These are phyloP conservation scores for Chytriomyces confervae DNA, from an alignment of 192 early-diverging fungal species.

Conservation along the genomic window DNA sequence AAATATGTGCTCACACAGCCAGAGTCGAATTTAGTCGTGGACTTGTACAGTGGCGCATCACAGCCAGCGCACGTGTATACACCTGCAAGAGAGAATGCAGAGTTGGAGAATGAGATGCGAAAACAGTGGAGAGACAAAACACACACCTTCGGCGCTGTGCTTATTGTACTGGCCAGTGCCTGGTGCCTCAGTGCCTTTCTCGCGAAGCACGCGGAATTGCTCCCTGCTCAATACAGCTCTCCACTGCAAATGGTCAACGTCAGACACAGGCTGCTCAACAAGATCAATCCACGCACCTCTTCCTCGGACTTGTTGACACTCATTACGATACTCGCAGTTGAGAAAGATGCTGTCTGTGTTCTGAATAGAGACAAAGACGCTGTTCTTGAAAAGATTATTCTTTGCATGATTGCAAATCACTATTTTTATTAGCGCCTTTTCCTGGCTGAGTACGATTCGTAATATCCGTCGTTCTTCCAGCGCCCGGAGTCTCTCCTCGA, in stretches of 20 bases:
- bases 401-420: not conserved
- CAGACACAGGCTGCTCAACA: no score
- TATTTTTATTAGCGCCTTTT: not conserved
- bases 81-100: no score
- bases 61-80: conserved; percentile 90
- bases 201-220: conserved; percentile 87
- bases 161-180: conserved; percentile 88
- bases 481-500: not conserved
- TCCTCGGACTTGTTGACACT: conserved; percentile 23
- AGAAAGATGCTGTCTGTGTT: not conserved
- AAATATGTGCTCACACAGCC: conserved; percentile 59
- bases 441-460: not conserved
- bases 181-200: conserved; percentile 87
- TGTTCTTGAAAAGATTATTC: not conserved
- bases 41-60: conserved; percentile 84
- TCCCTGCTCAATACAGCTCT: conserved; percentile 77
- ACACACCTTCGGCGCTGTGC: conserved; percentile 51
- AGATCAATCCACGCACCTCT: not conserved
- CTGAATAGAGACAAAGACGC: not conserved
- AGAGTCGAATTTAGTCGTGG: conserved; percentile 85
- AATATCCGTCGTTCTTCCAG: not conserved
- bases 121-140: not conserved
- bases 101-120: not conserved
- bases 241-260: conserved; percentile 64
- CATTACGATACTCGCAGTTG: not conserved